Evolutionary conservation across 2,329 filamentous ascomycete genomes (phyloP).

Genomic region (Paecilomyces niveus): DNA sequence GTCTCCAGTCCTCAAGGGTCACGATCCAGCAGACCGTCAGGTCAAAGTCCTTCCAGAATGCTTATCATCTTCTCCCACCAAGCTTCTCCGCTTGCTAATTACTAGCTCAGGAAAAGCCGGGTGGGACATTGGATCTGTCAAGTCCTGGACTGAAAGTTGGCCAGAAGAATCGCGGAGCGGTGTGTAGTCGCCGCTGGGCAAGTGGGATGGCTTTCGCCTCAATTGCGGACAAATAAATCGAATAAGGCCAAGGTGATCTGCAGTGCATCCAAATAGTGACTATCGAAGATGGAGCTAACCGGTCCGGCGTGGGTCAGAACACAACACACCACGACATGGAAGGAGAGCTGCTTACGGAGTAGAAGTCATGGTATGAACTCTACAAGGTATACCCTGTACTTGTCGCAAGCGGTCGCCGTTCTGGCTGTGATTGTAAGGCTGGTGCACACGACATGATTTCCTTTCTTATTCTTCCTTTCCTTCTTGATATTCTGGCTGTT

Average conservation of each 20-base stretch:
- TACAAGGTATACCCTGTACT: background rate
- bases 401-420: background rate
- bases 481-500: background rate
- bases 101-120: background rate
- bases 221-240: background rate
- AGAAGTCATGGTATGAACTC: background rate
- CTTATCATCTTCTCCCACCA: background rate
- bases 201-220: background rate
- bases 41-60: background rate
- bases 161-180: background rate
- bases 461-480: background rate
- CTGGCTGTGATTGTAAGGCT: background rate
- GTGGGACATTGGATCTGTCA: background rate
- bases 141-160: background rate
- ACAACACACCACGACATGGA: background rate
- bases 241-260: background rate
- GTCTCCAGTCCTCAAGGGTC: background rate
- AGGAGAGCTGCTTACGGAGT: background rate
- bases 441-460: background rate
- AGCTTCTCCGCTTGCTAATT: background rate
- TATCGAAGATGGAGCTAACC: background rate
- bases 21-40: background rate
- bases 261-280: background rate
- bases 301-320: background rate
- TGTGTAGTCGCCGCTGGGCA: background rate